These are phyloP conservation scores for Neurospora sp. DNA, from an alignment of 495 filamentous ascomycete genomes.

Conservation along the genomic window DNA sequence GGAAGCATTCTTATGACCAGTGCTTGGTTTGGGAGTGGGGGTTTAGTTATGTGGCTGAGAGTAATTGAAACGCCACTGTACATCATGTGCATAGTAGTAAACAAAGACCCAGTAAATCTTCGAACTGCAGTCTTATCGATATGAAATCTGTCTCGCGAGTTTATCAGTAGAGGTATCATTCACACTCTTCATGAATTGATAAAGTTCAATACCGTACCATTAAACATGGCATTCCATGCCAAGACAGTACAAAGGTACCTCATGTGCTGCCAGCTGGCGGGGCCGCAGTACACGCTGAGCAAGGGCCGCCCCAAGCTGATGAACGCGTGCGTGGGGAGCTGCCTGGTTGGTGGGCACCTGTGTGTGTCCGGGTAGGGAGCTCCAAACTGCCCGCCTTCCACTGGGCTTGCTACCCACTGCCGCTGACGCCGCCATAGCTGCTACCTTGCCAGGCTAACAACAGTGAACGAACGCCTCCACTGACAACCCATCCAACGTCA, in stretches of 20 bases:
- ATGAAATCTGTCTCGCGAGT: not conserved
- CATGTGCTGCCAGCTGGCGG: not conserved
- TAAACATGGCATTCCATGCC: not conserved
- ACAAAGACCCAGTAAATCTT: not conserved
- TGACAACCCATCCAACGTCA: not conserved
- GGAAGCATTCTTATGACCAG: not conserved
- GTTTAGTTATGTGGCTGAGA: not conserved
- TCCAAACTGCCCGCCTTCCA: not conserved
- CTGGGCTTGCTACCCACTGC: not conserved
- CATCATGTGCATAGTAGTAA: not conserved
- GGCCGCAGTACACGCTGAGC: not conserved
- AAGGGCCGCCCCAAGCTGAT: not conserved
- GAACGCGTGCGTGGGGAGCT: conserved; percentile 11
- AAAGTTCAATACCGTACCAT: not conserved
- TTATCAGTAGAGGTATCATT: no score
- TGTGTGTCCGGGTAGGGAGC: conserved; percentile 4
- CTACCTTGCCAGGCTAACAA: not conserved
- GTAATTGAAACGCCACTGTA: not conserved
- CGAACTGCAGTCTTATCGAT: not conserved
- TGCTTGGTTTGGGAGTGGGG: not conserved
- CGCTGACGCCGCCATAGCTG: not conserved
- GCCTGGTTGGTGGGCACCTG: conserved; percentile 2
- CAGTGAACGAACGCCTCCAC: not conserved
- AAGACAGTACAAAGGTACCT: not conserved
- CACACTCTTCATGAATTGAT: not conserved